Percentiles rank a stretch among this genome's conserved stretches.
These are phyloP conservation scores for Terfezia claveryi DNA, from an alignment of 495 filamentous ascomycete species.

Conservation along the genomic window DNA sequence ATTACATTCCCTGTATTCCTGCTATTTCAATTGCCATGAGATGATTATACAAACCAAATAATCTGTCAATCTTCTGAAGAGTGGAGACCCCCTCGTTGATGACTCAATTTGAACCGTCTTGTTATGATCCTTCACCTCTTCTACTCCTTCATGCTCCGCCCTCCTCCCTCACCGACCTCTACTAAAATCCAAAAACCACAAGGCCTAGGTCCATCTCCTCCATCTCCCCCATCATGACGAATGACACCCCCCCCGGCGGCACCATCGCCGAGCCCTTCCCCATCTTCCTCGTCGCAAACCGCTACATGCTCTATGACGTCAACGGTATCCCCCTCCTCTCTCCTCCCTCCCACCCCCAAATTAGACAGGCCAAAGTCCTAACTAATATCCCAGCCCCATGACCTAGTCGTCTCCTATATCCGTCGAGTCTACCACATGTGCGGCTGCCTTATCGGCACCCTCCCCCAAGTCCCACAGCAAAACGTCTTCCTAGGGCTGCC, in stretches of 20 bases:
- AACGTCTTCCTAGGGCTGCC: conserved; percentile 85
- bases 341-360: not conserved
- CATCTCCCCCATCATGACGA: not conserved
- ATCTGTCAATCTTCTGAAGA: not conserved
- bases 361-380: not conserved
- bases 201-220: not conserved
- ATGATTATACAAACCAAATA: not conserved
- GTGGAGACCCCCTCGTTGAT: not conserved
- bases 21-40: not conserved
- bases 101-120: not conserved
- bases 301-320: conserved; percentile 77
- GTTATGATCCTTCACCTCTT: not conserved
- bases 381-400: conserved; percentile 5
- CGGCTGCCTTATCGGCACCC: conserved; percentile 64
- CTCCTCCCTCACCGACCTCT: not conserved
- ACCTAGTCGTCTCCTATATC: conserved; percentile 43
- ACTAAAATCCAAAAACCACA: not conserved
- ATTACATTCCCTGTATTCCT: not conserved
- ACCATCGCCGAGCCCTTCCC: conserved; percentile 34
- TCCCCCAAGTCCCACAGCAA: conserved; percentile 81
- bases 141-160: not conserved
- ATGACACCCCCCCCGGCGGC: conserved; percentile 4
- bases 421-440: conserved; percentile 66
- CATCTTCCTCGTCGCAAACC: conserved; percentile 58
- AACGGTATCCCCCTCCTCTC: conserved; percentile 23